These are phyloP conservation scores for Coniosporium tulheliwenetii DNA, from an alignment of 2,329 filamentous ascomycete species.

Conservation along the genomic window DNA sequence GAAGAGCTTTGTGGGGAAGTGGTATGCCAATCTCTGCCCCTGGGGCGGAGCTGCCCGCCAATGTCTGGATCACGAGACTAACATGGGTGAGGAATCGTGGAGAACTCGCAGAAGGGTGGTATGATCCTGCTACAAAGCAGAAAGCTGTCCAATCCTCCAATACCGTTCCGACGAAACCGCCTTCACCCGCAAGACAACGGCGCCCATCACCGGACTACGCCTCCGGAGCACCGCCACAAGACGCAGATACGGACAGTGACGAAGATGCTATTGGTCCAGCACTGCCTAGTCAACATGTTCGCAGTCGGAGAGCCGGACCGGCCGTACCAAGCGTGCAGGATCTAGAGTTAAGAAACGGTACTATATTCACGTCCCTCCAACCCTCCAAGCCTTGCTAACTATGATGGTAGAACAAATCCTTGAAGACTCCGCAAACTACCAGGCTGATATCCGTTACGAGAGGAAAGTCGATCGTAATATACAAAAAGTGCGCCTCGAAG, in stretches of 20 bases:
- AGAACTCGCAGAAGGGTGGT: constrained; percentile 83
- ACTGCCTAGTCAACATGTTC: constrained; percentile 21
- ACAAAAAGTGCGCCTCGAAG: constrained; percentile 62
- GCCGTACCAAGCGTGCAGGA: constrained; percentile 59
- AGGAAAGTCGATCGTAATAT: constrained; percentile 48
- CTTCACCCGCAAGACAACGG: background rate
- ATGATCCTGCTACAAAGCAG: constrained; percentile 60
- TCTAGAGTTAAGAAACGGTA: constrained; percentile 44
- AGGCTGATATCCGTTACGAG: constrained; percentile 40
- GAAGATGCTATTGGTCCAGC: constrained; percentile 43
- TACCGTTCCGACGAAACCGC: constrained; percentile 2
- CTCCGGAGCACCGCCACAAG: constrained; percentile 11
- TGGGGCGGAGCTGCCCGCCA: background rate
- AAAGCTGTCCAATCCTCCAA: constrained; percentile 23
- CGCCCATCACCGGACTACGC: constrained; percentile 8
- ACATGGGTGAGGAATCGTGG: constrained; percentile 56
- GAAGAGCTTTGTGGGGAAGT: constrained; percentile 86
- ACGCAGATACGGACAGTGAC: constrained; percentile 38
- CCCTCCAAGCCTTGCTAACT: no score
- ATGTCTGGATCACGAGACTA: constrained; percentile 17
- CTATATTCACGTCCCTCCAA: background rate
- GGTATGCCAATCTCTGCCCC: constrained; percentile 36
- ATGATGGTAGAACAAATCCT: constrained; percentile 27
- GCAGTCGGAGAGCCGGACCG: constrained; percentile 29
- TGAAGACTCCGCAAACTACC: constrained; percentile 28